A percentile compares a stretch with the other conserved stretches of the same genome.
These are phyloP conservation scores for Metschnikowia rubicola DNA, from an alignment of 805 yeast species.

Conservation along the genomic window DNA sequence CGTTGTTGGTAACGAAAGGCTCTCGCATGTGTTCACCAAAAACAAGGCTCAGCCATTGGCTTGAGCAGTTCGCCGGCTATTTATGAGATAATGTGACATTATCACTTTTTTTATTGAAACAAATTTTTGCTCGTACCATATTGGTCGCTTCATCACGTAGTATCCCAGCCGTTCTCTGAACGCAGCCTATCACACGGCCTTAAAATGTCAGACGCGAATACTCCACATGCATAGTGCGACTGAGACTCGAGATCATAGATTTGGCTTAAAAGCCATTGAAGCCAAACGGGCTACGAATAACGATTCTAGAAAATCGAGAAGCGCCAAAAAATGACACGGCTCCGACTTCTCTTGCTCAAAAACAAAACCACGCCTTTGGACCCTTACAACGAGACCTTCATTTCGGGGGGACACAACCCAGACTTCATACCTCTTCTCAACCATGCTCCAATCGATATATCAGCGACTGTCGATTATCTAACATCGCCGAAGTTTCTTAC, in stretches of 20 bases:
- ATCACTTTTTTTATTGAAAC: background rate
- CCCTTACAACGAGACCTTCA: constrained; percentile 52
- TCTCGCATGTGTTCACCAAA: constrained; percentile 32
- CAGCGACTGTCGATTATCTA: constrained; percentile 43
- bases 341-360: constrained; percentile 54
- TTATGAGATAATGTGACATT: background rate
- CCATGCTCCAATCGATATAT: constrained; percentile 55
- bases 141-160: background rate
- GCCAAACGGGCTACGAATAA: background rate
- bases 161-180: too few relatives aligned
- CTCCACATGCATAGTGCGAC: background rate
- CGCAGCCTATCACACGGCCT: constrained; percentile 5
- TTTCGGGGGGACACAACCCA: constrained; percentile 36
- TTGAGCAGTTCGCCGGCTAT: background rate
- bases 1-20: constrained; percentile 43
- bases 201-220: constrained; percentile 1
- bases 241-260: background rate
- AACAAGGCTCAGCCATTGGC: background rate
- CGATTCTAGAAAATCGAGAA: background rate
- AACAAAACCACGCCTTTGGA: constrained; percentile 69
- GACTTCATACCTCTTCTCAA: constrained; percentile 70
- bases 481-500: constrained; percentile 38
- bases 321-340: constrained; percentile 1
- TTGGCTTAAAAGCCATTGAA: background rate
- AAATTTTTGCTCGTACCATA: background rate